Conservation (phyloP, 768 basidiomycete genomes). For the Peribolospora baueri region DNA sequence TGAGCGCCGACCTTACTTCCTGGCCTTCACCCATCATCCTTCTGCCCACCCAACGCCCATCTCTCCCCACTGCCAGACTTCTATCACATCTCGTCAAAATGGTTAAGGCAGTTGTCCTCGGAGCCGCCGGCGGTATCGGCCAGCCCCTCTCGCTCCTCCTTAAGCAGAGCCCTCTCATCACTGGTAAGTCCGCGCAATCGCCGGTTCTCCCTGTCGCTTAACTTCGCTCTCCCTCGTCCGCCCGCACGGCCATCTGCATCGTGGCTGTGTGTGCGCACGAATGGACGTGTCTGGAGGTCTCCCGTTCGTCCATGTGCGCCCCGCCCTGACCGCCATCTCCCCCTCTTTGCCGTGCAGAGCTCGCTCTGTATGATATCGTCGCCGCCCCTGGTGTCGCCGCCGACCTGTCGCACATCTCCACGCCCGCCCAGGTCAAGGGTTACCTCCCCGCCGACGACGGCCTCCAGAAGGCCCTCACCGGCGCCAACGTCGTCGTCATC, state of each 20-base stretch:
- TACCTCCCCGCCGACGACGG: slow-evolving; percentile 50
- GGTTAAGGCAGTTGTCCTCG: slow-evolving; percentile 80
- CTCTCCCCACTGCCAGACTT: not conserved
- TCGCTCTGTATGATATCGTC: slow-evolving; percentile 84
- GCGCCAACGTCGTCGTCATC: slow-evolving; percentile 76
- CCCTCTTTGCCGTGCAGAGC: slow-evolving; percentile 23
- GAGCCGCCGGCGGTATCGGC: slow-evolving; percentile 94
- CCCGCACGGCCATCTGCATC: no score
- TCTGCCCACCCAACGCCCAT: not conserved
- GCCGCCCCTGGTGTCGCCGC: slow-evolving; percentile 87
- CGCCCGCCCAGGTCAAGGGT: slow-evolving; percentile 62
- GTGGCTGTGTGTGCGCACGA: no score
- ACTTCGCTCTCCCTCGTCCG: not conserved
- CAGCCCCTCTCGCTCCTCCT: slow-evolving; percentile 82
- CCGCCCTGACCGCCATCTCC: slow-evolving; percentile 2
- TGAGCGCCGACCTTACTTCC: no score
- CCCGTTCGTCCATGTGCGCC: not conserved
- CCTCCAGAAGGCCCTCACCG: slow-evolving; percentile 53
- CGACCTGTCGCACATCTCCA: slow-evolving; percentile 73
- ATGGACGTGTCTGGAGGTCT: no score
- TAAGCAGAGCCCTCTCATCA: slow-evolving; percentile 59
- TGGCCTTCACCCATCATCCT: not conserved
- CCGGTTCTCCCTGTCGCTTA: not conserved
- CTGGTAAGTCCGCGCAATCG: slow-evolving; percentile 24
- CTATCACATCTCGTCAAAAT: slow-evolving; percentile 18